These are phyloP conservation scores for Candida cerambycidarum DNA, from an alignment of 805 yeast genomes.

Conservation along the genomic window DNA sequence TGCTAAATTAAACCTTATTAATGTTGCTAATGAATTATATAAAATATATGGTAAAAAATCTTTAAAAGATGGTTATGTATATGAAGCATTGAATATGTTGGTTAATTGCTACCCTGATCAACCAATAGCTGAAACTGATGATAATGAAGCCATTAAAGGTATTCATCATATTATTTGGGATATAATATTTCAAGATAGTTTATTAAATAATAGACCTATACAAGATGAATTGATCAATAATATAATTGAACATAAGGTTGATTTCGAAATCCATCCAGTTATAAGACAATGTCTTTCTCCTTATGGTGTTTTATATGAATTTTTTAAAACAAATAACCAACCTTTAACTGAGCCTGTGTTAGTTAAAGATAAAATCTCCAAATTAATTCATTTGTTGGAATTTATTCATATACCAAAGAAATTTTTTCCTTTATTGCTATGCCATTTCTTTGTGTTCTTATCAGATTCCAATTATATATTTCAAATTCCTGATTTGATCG, in stretches of 20 bases:
- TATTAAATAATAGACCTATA: constrained; percentile 51
- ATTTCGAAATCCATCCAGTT: constrained; percentile 48
- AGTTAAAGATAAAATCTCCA: constrained; percentile 31
- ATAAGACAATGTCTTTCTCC: constrained; percentile 72
- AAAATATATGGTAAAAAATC: constrained; percentile 48
- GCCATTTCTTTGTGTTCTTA: constrained; percentile 49
- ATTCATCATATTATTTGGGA: constrained; percentile 57
- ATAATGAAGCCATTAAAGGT: constrained; percentile 37
- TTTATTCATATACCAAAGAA: constrained; percentile 47
- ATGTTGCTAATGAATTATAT: constrained; percentile 57
- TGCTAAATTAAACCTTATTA: constrained; percentile 61
- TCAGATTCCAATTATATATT: constrained; percentile 15
- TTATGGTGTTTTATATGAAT: constrained; percentile 60
- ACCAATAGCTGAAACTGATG: constrained; percentile 10
- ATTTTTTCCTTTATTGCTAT: constrained; percentile 47
- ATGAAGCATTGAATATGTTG: constrained; percentile 65
- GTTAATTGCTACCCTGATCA: constrained; percentile 56
- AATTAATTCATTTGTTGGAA: constrained; percentile 48
- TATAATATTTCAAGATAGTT: constrained; percentile 57
- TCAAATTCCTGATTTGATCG: constrained; percentile 32
- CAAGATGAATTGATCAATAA: constrained; percentile 58
- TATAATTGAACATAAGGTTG: constrained; percentile 38
- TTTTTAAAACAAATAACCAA: constrained; percentile 30
- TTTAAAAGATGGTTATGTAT: constrained; percentile 52
- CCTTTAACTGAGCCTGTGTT: constrained; percentile 12